These are phyloP conservation scores for Sporisorium reilianum DNA, from an alignment of 1,284 basidiomycete species.

Conservation along the genomic window DNA sequence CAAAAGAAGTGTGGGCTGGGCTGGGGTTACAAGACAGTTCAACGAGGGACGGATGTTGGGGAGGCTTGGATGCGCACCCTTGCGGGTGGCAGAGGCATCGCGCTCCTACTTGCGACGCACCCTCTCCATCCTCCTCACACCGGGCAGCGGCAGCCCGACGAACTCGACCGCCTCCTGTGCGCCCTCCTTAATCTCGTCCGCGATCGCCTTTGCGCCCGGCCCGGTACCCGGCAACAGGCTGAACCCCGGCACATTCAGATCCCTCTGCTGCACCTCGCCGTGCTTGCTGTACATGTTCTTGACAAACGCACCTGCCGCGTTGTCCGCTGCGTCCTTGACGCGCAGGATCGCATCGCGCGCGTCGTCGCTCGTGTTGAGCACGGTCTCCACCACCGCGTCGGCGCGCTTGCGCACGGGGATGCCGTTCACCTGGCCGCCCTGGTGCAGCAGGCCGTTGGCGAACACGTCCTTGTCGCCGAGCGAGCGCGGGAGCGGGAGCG, in stretches of 20 bases:
- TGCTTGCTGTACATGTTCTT: slow-evolving; percentile 48
- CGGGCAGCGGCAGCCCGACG: slow-evolving; percentile 31
- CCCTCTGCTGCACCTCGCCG: slow-evolving; percentile 20
- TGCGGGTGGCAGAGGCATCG: too few species aligned
- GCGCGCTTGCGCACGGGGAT: slow-evolving; percentile 29
- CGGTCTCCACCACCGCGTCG: slow-evolving; percentile 8
- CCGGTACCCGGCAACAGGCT: slow-evolving; percentile 36
- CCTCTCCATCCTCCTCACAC: slow-evolving; percentile 38
- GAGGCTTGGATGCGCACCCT: too few species aligned
- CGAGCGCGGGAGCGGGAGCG: slow-evolving; percentile 23
- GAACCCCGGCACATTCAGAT: slow-evolving; percentile 23
- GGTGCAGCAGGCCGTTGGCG: slow-evolving; percentile 24
- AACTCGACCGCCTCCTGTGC: slow-evolving; percentile 33
- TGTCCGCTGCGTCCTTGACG: slow-evolving; percentile 25
- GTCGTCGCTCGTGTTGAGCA: slow-evolving; percentile 32
- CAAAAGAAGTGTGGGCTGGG: too few species aligned
- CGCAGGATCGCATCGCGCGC: slow-evolving; percentile 25
- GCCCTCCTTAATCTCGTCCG: slow-evolving; percentile 20
- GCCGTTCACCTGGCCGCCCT: slow-evolving; percentile 14
- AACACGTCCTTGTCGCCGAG: slow-evolving; percentile 34
- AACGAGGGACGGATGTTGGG: too few species aligned
- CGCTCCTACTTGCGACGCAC: slow-evolving; percentile 26
- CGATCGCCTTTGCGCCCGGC: slow-evolving; percentile 26
- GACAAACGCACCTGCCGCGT: slow-evolving; percentile 32
- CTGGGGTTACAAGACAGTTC: too few species aligned